Evolutionary conservation across 805 yeast genomes (phyloP).

Genomic region (Yarrowia sp.): DNA sequence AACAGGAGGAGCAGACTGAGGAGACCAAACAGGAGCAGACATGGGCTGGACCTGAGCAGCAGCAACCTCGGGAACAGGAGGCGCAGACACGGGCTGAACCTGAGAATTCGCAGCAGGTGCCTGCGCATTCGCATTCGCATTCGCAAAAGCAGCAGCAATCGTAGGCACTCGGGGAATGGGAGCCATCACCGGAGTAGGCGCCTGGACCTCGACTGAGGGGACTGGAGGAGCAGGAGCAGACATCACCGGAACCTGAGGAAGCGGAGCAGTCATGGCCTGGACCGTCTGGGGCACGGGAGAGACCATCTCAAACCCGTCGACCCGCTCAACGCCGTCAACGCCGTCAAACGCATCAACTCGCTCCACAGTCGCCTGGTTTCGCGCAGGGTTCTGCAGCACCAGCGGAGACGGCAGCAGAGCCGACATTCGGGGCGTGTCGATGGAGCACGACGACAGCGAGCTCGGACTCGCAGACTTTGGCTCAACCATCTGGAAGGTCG

Average conservation of each 20-base stretch:
- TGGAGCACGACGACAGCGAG: not conserved
- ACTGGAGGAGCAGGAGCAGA: not conserved
- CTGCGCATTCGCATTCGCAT: too few species aligned
- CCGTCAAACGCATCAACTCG: too few species aligned
- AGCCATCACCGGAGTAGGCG: not conserved
- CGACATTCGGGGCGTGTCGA: conserved; percentile 17
- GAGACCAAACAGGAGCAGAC: too few species aligned
- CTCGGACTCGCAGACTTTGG: not conserved
- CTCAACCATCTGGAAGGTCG: conserved; percentile 24
- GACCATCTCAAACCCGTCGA: conserved; percentile 4
- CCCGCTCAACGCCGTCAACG: too few species aligned
- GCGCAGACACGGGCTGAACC: not conserved
- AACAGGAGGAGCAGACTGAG: not conserved
- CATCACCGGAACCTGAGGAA: not conserved
- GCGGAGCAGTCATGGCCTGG: not conserved
- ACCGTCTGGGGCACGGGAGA: not conserved
- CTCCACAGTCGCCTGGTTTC: not conserved
- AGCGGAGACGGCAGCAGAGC: conserved; percentile 8
- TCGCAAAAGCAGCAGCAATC: conserved; percentile 6
- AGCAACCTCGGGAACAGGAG: not conserved
- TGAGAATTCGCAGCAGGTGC: not conserved
- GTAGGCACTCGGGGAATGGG: not conserved
- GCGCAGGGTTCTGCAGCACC: conserved; percentile 18
- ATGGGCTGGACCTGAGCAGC: not conserved
- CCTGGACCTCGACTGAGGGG: not conserved